Evolutionary conservation across 169 alveolate genomes (phyloP), one percentile per base, ranked within the genome.

Genomic region (Eimeria praecox): DNA sequence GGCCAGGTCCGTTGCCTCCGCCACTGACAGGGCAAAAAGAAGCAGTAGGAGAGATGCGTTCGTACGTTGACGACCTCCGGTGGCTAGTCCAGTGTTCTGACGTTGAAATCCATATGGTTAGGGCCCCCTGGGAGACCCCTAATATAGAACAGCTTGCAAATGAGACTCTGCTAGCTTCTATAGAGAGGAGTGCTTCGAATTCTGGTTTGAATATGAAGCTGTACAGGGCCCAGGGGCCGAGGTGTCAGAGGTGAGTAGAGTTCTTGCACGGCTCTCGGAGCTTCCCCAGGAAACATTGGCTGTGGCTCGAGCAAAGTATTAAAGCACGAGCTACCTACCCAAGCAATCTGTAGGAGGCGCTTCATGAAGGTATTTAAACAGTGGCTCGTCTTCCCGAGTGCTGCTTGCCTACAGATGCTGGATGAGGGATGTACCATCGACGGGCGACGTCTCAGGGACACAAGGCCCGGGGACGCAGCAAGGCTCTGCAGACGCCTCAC

Each of bases 61-160:
- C 71, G 27, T 64, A 92, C 69, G 95, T 92, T 30, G 95, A 92
- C 66, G 95, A 92, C 44, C 92, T 92, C 56, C 90, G 95, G n/a
- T 92, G 95, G 95, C 82, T 92, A 22, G 59, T 92, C 27, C 95
- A 92, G 86, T 77, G 89, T 78, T 92, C 95, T 6, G 87, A 80
- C n/a, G 75, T 80, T 16, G 95, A 59, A 14, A 27, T 92, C 22
- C 54, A 49, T 18, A 27, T 16, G 35, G 64, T n/a, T 40, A 42
- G 24, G 82, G 52, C 18, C 42, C 44, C 93, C n/a, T 64, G 1
- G 18, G 83, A 22, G 20, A 14, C 14, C 12, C 77, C 33, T 14
- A 40, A 35, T 8, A 6, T 9, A n/a, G 46, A 87, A 30, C 59
- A 46, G 9, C 56, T 46, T 35, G 80, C 40, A 33, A 42, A 40